Base-by-base conservation (phyloP, 1,139 yeast genomes). In the Candida tetrigidarum region DNA sequence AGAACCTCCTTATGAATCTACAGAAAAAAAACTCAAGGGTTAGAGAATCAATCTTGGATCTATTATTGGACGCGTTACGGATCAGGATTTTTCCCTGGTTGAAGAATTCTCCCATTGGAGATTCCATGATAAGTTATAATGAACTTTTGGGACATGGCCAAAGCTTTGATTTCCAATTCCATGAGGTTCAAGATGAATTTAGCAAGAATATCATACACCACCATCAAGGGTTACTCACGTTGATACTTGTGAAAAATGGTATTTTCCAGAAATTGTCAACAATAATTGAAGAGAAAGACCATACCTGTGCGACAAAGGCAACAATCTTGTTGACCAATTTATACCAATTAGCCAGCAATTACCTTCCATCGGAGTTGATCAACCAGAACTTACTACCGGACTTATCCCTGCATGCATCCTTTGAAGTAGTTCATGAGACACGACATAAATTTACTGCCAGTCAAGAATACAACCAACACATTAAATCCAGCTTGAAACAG, bases 31-130 rank as follows among this genome's bases (percentile, higher is more conserved):
- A 80, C 18, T 62, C 75, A 2, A 64, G 71, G 20, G 69, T 88
- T 12, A 78, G 92, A 20, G 86, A 80, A 28, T 77, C 80, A 29
- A 63, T 91, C 5, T 68, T 91, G 54, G 96, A 91, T 57, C 71
- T 91, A 5, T 69, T 92, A 33, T 75, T 85, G 33, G 92, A 88
- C 57, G 67, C 88, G 2, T 69, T 91, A 15, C 65, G 84, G 45
- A 80, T 91, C 6, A 71, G 75, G 52, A 73, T 83, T 0, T 64
- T 88, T 14, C 82, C 88, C 0, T 84, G 89, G 84, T 61, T 83
- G 25, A 55, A 55, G 8, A 59, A 71, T 15, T 61, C 71, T 6
- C 44, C 59, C 0, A 62, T 73, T 26, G 77, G 75, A 2, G 69
- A 67, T n/a, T 50, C 60, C 4, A 51, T 73, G 8, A 47, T 49